Base-by-base conservation (phyloP, 306 rosid species). In the Abrus pulchellus region DNA sequence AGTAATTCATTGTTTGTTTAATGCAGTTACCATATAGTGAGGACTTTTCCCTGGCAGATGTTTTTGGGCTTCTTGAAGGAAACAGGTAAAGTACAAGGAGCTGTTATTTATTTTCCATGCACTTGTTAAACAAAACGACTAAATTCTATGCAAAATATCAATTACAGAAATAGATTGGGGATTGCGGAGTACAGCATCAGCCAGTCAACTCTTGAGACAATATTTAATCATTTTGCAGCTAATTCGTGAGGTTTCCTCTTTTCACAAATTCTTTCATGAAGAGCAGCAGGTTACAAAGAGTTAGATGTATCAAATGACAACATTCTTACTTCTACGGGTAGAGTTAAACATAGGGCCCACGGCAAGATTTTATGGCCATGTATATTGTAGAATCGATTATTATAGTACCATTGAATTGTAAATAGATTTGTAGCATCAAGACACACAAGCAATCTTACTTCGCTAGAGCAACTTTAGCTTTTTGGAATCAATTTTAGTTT, bases 181-280 rank as follows among this genome's bases (percentile, higher is more conserved):
- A 85, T 94, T 73, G 95, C 97, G 2, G 98, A 94, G 80, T 94
- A 94, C 88, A 94, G 98, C 83, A 83, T 94, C 72, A 91, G 98
- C 86, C 97, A 92, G 75, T 94, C 98, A 38, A 94, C 97, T 62
- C 86, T 92, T 2, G 97, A 94, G 81, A 92, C 98, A 3, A 94
- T 94, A 78, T 94, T 94, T 73, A 94, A 92, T 73, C 97, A 94
- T 85, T 92, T 94, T 84, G 98, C 98, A 8, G 93, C 97, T 14
- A 90, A 85, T 62, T 79, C 92, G 5, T 92, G 86, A 93, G 76
- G 71, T 63, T 47, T 60, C 13, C 43, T 56, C 36, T 5, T 53
- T 54, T 73, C 34, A 10, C 50, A 11, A 45, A 64, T 44, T 69
- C 45, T 78, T 70, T 64, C 40, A 20, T 12, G 30, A 67, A 53